Evolutionary conservation across 2,329 filamentous ascomycete species (phyloP).

Genomic region (Fusarium praegraminearum): DNA sequence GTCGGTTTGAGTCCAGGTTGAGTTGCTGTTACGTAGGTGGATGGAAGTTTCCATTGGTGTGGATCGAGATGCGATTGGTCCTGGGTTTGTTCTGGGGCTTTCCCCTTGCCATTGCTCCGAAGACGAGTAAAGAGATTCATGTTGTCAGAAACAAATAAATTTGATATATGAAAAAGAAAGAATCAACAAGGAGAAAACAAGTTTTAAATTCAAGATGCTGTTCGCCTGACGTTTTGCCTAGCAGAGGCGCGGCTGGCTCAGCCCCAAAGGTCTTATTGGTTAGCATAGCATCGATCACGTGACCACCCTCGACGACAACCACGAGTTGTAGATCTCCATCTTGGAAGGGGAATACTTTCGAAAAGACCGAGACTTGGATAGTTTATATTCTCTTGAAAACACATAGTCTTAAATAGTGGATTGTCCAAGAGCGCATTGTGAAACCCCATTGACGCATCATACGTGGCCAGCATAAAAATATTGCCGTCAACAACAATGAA

Average conservation of each 20-base stretch:
- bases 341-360: neutral
- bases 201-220: neutral
- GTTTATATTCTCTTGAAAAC: accelerated
- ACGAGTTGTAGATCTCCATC: neutral
- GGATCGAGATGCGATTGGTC: conserved; percentile 18
- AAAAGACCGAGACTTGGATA: too few species aligned
- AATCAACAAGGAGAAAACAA: neutral
- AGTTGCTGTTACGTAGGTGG: conserved; percentile 6
- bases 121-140: conserved; percentile 24
- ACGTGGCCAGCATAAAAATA: too few species aligned
- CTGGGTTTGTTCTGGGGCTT: neutral
- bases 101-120: conserved; percentile 4
- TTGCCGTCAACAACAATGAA: too few species aligned
- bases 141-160: neutral
- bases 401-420: accelerated
- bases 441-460: too few species aligned
- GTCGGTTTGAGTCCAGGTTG: conserved; percentile 22
- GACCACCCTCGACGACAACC: neutral
- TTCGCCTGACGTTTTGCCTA: conserved; percentile 1
- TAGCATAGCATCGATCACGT: neutral
- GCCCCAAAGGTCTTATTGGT: conserved; percentile 3
- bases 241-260: conserved; percentile 15
- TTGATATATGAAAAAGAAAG: neutral
- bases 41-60: conserved; percentile 28
- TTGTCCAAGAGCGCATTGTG: too few species aligned